A percentile compares a stretch with the other conserved stretches of the same genome.
Conservation (phyloP, 441 rosid genomes). For the Lepidium campestre region DNA sequence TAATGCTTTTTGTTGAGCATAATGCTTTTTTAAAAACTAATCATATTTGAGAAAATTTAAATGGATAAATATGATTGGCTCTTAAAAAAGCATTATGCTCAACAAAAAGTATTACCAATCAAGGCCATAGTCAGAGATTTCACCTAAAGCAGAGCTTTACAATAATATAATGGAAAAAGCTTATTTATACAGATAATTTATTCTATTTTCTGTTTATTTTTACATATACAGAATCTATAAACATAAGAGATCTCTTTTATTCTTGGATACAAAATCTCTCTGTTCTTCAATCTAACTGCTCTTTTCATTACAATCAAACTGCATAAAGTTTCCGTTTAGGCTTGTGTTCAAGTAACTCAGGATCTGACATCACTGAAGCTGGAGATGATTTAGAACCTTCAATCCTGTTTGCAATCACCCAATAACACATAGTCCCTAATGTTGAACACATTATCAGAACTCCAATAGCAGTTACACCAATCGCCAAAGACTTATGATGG, state of each 20-base stretch:
- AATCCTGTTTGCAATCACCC: slow-evolving; percentile 58
- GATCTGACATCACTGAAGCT: slow-evolving; percentile 49
- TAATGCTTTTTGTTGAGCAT: too few species aligned
- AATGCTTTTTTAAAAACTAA: too few species aligned
- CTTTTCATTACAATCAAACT: slow-evolving; percentile 33
- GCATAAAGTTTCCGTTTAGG: slow-evolving; percentile 58
- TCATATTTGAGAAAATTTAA: too few species aligned
- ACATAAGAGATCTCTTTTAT: slow-evolving; percentile 6
- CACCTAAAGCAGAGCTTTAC: slow-evolving; percentile 46
- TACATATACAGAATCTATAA: not conserved
- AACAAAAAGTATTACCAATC: too few species aligned
- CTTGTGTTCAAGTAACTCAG: slow-evolving; percentile 53
- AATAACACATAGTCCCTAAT: slow-evolving; percentile 78
- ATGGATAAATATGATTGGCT: too few species aligned
- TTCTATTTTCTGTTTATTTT: not conserved
- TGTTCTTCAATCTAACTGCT: not conserved
- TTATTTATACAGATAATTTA: not conserved
- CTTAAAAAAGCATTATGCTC: too few species aligned
- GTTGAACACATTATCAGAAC: slow-evolving; percentile 70
- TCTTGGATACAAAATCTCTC: slow-evolving; percentile 10
- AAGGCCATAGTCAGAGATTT: slow-evolving; percentile 66
- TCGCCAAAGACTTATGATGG: slow-evolving; percentile 58
- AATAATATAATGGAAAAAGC: too few species aligned
- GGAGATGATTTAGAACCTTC: slow-evolving; percentile 59
- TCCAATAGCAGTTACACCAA: slow-evolving; percentile 69